Percentiles rank a stretch among this genome's conserved stretches.
phyloP scores from a whole-genome alignment of 2,329 filamentous ascomycete genomes.

The Spiromastix sp. region DNA sequence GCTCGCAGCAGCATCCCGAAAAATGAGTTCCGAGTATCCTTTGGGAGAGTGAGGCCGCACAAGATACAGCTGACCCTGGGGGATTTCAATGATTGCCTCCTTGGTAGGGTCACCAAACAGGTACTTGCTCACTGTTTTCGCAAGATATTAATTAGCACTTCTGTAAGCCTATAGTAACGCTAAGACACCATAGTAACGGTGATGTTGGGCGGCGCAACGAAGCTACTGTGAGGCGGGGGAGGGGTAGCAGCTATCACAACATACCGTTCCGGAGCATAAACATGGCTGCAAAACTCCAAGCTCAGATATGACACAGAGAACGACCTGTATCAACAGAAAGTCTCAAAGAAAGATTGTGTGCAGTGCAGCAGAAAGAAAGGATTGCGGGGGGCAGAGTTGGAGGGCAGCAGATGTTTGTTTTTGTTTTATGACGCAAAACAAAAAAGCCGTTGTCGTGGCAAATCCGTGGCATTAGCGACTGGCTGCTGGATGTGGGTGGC shows the following conservation, averaged over 20 bases:
- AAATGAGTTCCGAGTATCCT: constrained; percentile 97
- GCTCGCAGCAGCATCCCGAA: constrained; percentile 88
- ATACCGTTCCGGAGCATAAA: constrained; percentile 48
- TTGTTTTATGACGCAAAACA: constrained; percentile 2
- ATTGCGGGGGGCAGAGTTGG: too few relatives aligned
- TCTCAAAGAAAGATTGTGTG: too few relatives aligned
- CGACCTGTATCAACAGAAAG: too few relatives aligned
- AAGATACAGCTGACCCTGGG: constrained; percentile 93
- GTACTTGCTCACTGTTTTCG: constrained; percentile 68
- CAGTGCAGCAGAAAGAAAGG: too few relatives aligned
- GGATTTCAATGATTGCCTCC: constrained; percentile 86
- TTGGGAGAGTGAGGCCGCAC: constrained; percentile 92
- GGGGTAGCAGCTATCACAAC: constrained; percentile 22
- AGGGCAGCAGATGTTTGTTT: too few relatives aligned
- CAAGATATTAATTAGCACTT: constrained; percentile 5
- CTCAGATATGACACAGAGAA: too few relatives aligned
- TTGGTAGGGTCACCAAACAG: constrained; percentile 83
- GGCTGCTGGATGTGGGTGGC: neutral
- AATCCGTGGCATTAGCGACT: too few relatives aligned
- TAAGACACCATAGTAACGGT: neutral
- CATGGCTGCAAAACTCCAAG: constrained; percentile 38
- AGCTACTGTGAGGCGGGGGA: constrained; percentile 10
- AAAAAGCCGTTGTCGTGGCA: constrained; percentile 7
- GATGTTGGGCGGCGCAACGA: constrained; percentile 6
- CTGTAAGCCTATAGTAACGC: neutral